Evolutionary conservation across 176 grass and related monocot species (phyloP), one percentile per base, ranked within the genome.

Genomic region (Avena insularis): DNA sequence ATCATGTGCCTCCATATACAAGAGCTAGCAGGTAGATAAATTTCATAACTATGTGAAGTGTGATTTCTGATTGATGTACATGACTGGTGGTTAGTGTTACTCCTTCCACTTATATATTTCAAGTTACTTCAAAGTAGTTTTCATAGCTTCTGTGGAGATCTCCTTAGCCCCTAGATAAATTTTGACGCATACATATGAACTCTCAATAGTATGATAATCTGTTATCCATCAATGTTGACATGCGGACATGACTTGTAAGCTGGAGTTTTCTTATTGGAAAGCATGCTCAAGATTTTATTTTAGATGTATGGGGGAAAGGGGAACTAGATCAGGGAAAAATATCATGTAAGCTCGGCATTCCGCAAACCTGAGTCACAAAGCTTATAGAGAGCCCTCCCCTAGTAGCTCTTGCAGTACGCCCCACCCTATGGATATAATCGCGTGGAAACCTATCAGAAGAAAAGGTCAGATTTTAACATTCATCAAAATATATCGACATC

Each of bases 361-460:
- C 58, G 14, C 33, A 84, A 59, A 98, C 97, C 94, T 99, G 82
- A 14, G 97, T 94, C 54, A 99, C 55, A 90, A 99, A 93, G 85
- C 92, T 94, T 90, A 99, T 79, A 63, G 94, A 92, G 17, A 91
- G 87, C 15, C 97, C 97, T 72, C 92, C 94, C 81, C 92, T 94
- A 16, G 90, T 89, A 79, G 89, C 97, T 89, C 97, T 94, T 78
- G 97, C 97, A 88, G 97, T 99, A 82, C 97, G 82, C 75, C 97
- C 97, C 64, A 99, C 97, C 79, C 97, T 86, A 80, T 96, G 97
- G 43, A 99, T 85, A 85, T 99, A 99, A 85, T 99, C 92, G 4
- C 90, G 82, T 31, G 97, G 61, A 81, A 81, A 86, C 80, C 97
- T 99, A 67, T 19, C 76, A 87, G 23, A 73, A 69, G 51, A 4